Base-by-base conservation (phyloP, 208 protist genomes). In the Crithidia brevicula region DNA sequence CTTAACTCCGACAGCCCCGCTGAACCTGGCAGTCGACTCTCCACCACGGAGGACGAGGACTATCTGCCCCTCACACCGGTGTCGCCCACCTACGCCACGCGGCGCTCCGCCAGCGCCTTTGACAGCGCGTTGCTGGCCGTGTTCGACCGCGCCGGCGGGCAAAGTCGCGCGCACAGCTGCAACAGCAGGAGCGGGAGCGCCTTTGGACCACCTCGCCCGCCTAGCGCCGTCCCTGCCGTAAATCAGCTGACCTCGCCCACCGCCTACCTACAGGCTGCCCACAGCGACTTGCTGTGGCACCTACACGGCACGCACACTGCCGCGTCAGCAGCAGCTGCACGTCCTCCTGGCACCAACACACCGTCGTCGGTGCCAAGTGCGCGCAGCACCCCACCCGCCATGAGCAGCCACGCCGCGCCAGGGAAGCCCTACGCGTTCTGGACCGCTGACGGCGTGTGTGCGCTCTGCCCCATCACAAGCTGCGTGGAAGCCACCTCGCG, bases 391-490 rank as follows among this genome's bases (percentile, higher is more conserved):
- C 43, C 58, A 20, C 58, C 61, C 4, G 47, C 47, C 7, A 67
- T 47, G 22, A 23, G 22, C 0, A 10, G 47, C 36, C 34, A 57
- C 47, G 34, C 45, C 27, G 9, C 33, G 2, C 22, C n/a, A 0
- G 11, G 28, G 0, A 13, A 18, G 27, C 30, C 42, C 2, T 36
- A 33, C 31, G 6, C 58, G 4, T 27, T 63, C 10, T 63, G 8
- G 3, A 33, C 15, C 30, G 46, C 15, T 25, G 58, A 56, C 13
- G 27, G 57, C 58, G 40, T 60, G 8, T 60, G 50, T n/a, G 47
- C 58, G 49, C 18, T 66, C 38, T 45, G 30, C 67, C 58, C 67
- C 25, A 52, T 66, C 46, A 60, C 67, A 4, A 56, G 13, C 51
- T 16, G 30, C 60, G 42, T 52, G 33, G 61, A 57, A 33, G 42